Evolutionary conservation across 371 early-diverging fungal species (phyloP), one percentile per base, ranked within the genome.

Genomic region (Actinomucor elegans): DNA sequence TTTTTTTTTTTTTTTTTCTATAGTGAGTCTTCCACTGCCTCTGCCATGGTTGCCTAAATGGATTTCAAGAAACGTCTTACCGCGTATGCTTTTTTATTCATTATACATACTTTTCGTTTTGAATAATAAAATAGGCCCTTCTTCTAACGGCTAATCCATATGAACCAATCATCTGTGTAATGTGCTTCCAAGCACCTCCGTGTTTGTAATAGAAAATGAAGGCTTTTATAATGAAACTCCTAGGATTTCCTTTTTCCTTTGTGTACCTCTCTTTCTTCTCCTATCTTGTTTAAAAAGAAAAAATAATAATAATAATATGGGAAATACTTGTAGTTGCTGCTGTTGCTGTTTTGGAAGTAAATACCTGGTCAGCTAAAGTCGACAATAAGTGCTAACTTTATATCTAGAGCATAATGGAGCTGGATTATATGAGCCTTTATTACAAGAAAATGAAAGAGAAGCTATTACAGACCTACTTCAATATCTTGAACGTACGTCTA

Each of bases 361-460:
- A 66, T 63, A n/a, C 32, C 15, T 34, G 11, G 15, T 46, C 31
- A 32, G 32, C 21, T 46, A 28, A 44, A n/a, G 52, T 14, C 8
- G 7, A 9, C 8, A 3, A 5, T 11, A 52, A 44, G 14, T 43
- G 14, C 21, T 31, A 33, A 15, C 33, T 26, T 24, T 4, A 12
- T 18, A 3, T 26, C 12, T 55, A 80, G 80, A 73, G 52, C 64
- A 62, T 26, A 64, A 58, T 48, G 53, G 70, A 46, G 59, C 62
- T n/a, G 79, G 79, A 37, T 69, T 83, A n/a, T 90, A 91, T 65
- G 92, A 92, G 60, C 89, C 92, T 24, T 60, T 92, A 47, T 76
- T 92, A 51, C 87, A 87, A 61, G 92, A 91, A 48, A 88, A 87
- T 62, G 94, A 94, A 60, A 83, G 91, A 31, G 89, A 89, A 50